These are phyloP conservation scores for Mycena floridula DNA, from an alignment of 768 basidiomycete species.

Conservation along the genomic window DNA sequence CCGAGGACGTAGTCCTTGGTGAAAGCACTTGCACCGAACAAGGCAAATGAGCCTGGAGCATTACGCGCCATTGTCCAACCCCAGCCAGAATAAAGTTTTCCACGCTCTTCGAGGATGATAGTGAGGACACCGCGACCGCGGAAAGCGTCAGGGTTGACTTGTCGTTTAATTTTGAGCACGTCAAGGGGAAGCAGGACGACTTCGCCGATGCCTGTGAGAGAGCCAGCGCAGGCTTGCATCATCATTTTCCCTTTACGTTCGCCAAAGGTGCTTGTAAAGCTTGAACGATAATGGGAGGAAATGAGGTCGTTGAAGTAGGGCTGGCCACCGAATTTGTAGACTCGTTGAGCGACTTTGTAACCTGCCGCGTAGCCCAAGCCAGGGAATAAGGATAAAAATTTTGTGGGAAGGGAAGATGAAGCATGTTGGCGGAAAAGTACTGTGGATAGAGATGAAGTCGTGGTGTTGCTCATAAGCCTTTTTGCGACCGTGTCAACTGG, in stretches of 20 bases:
- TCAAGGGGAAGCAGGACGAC: constrained; percentile 97
- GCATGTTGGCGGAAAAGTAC: constrained; percentile 90
- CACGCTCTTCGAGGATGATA: constrained; percentile 89
- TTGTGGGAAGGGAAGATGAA: constrained; percentile 53
- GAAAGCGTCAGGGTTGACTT: constrained; percentile 98
- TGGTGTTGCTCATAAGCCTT: constrained; percentile 96
- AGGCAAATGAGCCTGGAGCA: constrained; percentile 92
- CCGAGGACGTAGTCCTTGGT: constrained; percentile 93
- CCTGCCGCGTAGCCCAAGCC: constrained; percentile 97
- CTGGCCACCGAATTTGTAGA: constrained; percentile 98
- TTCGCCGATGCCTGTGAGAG: constrained; percentile 86
- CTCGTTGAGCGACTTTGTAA: constrained; percentile 90
- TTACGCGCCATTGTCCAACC: constrained; percentile 99
- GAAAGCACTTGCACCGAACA: constrained; percentile 93
- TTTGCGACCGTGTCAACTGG: constrained; percentile 98
- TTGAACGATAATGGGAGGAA: constrained; percentile 70
- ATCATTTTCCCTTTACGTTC: constrained; percentile 94
- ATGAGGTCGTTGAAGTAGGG: constrained; percentile 96
- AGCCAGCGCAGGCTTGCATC: constrained; percentile 87
- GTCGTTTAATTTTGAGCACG: constrained; percentile 96
- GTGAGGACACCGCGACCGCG: constrained; percentile 86
- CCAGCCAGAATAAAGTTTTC: constrained; percentile 93
- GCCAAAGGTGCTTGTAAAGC: constrained; percentile 81
- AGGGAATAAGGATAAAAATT: constrained; percentile 91
- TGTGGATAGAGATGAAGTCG: constrained; percentile 60